Percentiles rank a stretch among this genome's conserved stretches.
These are phyloP conservation scores for Tulasnella calospora DNA, from an alignment of 768 basidiomycete species.

Conservation along the genomic window DNA sequence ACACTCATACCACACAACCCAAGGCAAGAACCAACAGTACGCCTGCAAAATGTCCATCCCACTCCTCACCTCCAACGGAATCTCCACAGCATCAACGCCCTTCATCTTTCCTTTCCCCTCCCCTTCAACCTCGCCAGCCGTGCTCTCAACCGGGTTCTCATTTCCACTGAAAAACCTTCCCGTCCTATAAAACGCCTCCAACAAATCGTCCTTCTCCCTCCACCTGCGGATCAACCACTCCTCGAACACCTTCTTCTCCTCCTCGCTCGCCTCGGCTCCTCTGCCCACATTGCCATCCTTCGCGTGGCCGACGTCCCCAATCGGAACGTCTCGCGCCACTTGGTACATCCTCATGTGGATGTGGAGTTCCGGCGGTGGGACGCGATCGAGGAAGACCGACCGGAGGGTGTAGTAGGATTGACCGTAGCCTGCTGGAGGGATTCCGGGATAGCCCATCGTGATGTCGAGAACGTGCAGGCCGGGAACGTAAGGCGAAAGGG, in stretches of 20 bases:
- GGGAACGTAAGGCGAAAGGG: slow-evolving; percentile 71
- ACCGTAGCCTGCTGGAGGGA: slow-evolving; percentile 74
- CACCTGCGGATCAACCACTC: slow-evolving; percentile 77
- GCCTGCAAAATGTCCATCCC: slow-evolving; percentile 58
- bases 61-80: slow-evolving; percentile 56
- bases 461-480: slow-evolving; percentile 80
- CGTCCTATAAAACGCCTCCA: slow-evolving; percentile 59
- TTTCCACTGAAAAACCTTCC: slow-evolving; percentile 35
- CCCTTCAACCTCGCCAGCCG: neutral
- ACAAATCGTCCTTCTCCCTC: slow-evolving; percentile 75
- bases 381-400: slow-evolving; percentile 75
- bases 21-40: slow-evolving; percentile 65
- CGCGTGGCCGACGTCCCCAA: slow-evolving; percentile 46
- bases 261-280: slow-evolving; percentile 42
- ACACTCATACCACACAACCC: neutral
- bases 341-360: slow-evolving; percentile 80
- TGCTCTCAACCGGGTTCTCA: slow-evolving; percentile 37
- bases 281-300: slow-evolving; percentile 37
- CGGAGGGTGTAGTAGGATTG: slow-evolving; percentile 86
- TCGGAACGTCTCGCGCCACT: slow-evolving; percentile 60
- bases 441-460: slow-evolving; percentile 86
- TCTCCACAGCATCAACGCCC: slow-evolving; percentile 28
- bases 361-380: slow-evolving; percentile 80
- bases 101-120: neutral
- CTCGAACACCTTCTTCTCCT: slow-evolving; percentile 67